These are phyloP conservation scores for Paraphaeosphaeria sporulosa DNA, from an alignment of 2,329 filamentous ascomycete species.

Conservation along the genomic window DNA sequence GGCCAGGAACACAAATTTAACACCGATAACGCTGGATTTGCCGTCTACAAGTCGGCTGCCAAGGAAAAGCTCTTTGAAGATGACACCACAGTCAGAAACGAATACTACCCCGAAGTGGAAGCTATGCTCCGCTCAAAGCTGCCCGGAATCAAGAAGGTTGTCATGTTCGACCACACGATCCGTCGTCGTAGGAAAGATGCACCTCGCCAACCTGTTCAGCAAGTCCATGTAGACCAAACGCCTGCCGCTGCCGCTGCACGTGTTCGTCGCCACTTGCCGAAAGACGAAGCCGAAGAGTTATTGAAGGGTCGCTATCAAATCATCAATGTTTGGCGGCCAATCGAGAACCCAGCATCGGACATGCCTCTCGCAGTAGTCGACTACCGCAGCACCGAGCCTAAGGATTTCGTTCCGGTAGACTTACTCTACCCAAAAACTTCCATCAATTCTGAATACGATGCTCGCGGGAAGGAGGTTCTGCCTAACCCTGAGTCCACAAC, in stretches of 20 bases:
- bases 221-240: slow-evolving; percentile 77
- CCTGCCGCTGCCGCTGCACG: slow-evolving; percentile 67
- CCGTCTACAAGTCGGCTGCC: slow-evolving; percentile 61
- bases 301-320: slow-evolving; percentile 68
- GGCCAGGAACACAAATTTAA: slow-evolving; percentile 59
- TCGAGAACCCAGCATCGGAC: slow-evolving; percentile 68
- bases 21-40: slow-evolving; percentile 67
- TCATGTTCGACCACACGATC: slow-evolving; percentile 78
- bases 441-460: slow-evolving; percentile 57
- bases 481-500: slow-evolving; percentile 56
- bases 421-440: slow-evolving; percentile 65
- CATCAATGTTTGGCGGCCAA: slow-evolving; percentile 76
- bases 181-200: slow-evolving; percentile 62
- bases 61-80: slow-evolving; percentile 64
- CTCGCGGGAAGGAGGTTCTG: slow-evolving; percentile 65
- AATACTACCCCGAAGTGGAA: slow-evolving; percentile 71
- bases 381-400: slow-evolving; percentile 64
- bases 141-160: slow-evolving; percentile 65
- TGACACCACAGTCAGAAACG: slow-evolving; percentile 61
- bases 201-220: slow-evolving; percentile 70
- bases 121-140: slow-evolving; percentile 63
- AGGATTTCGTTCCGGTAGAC: slow-evolving; percentile 67
- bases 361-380: slow-evolving; percentile 75
- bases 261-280: slow-evolving; percentile 67
- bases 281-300: slow-evolving; percentile 64